Evolutionary conservation across 305 asterid genomes (phyloP).

Genomic region (Fraxinus angustifolia): DNA sequence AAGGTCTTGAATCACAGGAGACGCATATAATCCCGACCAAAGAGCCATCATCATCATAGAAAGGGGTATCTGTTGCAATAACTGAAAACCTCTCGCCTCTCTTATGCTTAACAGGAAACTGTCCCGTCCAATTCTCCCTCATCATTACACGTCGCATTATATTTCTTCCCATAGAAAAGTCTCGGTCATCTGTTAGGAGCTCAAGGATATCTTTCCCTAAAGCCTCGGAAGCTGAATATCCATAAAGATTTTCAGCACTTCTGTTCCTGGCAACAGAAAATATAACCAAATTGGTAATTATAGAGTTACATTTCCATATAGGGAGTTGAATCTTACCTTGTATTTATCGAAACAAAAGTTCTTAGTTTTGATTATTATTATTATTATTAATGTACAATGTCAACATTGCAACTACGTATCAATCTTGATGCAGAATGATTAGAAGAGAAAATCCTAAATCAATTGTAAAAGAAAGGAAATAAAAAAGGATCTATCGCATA

Average conservation of each 20-base stretch:
- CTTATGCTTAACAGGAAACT: conserved; percentile 71
- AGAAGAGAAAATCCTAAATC: not conserved
- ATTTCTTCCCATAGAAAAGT: conserved; percentile 45
- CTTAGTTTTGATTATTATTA: not conserved
- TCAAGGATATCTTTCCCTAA: conserved; percentile 55
- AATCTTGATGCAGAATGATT: not conserved
- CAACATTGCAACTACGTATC: not conserved
- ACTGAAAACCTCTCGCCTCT: conserved; percentile 62
- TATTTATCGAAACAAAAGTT: not conserved
- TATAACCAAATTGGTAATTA: not conserved
- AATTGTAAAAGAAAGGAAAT: not conserved
- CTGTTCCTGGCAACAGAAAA: conserved; percentile 55
- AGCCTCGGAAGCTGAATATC: conserved; percentile 75
- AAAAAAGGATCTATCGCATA: not conserved
- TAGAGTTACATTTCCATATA: not conserved
- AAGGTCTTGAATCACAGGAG: conserved; percentile 64
- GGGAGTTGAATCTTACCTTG: not conserved
- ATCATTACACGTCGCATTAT: conserved; percentile 48
- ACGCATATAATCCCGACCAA: conserved; percentile 74
- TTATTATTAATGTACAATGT: not conserved
- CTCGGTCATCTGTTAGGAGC: conserved; percentile 55
- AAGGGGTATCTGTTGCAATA: conserved; percentile 73
- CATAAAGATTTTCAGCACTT: conserved; percentile 77
- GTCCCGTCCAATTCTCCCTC: conserved; percentile 95
- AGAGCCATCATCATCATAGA: conserved; percentile 75